phyloP scores from a whole-genome alignment of 768 basidiomycete genomes.

The Mycena latifolia region DNA sequence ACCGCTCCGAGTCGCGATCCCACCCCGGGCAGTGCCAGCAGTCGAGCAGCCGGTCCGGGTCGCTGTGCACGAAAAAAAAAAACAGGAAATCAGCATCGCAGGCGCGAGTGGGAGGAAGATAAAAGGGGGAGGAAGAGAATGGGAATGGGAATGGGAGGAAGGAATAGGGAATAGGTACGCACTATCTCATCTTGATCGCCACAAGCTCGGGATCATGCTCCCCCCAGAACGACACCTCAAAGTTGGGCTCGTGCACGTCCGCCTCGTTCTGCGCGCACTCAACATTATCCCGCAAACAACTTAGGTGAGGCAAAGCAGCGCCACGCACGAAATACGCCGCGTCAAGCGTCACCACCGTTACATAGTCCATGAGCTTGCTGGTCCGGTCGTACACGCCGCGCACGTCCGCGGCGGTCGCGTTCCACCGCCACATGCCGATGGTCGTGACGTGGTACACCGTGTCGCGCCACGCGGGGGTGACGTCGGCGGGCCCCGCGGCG shows the following conservation, averaged over 20 bases:
- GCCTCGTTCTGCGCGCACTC: conserved; percentile 57
- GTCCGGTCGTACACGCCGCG: conserved; percentile 48
- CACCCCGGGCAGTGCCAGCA: conserved; percentile 64
- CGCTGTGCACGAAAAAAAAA: conserved; percentile 47
- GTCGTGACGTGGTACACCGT: conserved; percentile 59
- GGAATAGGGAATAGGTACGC: background rate
- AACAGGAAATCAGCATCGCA: too few relatives aligned
- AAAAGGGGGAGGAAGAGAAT: background rate
- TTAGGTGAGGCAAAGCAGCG: too few relatives aligned
- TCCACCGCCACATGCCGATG: conserved; percentile 59
- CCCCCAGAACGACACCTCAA: conserved; percentile 61
- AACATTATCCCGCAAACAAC: too few relatives aligned
- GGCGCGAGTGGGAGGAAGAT: too few relatives aligned
- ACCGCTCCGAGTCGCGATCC: conserved; percentile 23
- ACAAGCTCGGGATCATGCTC: conserved; percentile 54
- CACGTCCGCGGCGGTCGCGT: conserved; percentile 55
- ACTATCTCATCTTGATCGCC: conserved; percentile 62
- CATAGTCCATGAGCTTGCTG: conserved; percentile 52
- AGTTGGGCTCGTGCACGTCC: conserved; percentile 61
- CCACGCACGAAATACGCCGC: conserved; percentile 59
- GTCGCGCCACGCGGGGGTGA: conserved; percentile 57
- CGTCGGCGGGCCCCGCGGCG: conserved; percentile 26
- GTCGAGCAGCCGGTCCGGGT: conserved; percentile 60
- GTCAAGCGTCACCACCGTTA: conserved; percentile 57
- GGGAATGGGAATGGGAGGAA: too few relatives aligned